A percentile compares a stretch with the other conserved stretches of the same genome.
Conservation (phyloP, 306 rosid genomes). For the Corylus americana region DNA sequence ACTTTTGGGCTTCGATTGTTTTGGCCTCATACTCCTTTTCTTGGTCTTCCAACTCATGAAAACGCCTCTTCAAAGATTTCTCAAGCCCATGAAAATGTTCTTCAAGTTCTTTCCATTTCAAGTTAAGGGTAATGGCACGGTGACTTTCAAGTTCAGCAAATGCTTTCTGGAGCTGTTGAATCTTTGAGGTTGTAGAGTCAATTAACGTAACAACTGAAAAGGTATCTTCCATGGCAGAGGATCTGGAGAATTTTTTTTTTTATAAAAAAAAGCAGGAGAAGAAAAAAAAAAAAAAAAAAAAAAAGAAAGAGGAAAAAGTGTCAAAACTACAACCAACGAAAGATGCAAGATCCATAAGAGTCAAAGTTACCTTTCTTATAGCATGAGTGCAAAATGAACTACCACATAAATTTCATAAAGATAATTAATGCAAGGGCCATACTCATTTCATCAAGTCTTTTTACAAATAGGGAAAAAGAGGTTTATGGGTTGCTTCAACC, state of each 20-base stretch:
- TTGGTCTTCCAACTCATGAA: constrained; percentile 91
- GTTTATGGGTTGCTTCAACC: background rate
- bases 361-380: background rate
- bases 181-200: constrained; percentile 84
- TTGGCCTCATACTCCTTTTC: constrained; percentile 82
- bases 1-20: constrained; percentile 61
- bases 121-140: constrained; percentile 78
- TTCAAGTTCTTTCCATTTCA: constrained; percentile 98
- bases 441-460: too few relatives aligned
- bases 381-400: background rate
- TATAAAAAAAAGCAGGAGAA: constrained; percentile 14
- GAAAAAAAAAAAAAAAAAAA: background rate
- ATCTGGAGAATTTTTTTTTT: constrained; percentile 37
- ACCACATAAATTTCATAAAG: too few relatives aligned
- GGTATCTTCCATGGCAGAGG: constrained; percentile 73
- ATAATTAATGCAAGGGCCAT: too few relatives aligned
- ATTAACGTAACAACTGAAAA: constrained; percentile 71
- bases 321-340: background rate
- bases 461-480: background rate
- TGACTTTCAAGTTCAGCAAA: constrained; percentile 99
- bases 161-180: constrained; percentile 95
- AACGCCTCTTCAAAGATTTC: constrained; percentile 97
- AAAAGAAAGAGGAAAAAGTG: too few relatives aligned
- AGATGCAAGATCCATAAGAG: background rate
- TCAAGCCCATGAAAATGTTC: constrained; percentile 96